Evolutionary conservation across 139 green algal species (phyloP), one percentile per base, ranked within the genome.

Genomic region (Haematococcus sp.): DNA sequence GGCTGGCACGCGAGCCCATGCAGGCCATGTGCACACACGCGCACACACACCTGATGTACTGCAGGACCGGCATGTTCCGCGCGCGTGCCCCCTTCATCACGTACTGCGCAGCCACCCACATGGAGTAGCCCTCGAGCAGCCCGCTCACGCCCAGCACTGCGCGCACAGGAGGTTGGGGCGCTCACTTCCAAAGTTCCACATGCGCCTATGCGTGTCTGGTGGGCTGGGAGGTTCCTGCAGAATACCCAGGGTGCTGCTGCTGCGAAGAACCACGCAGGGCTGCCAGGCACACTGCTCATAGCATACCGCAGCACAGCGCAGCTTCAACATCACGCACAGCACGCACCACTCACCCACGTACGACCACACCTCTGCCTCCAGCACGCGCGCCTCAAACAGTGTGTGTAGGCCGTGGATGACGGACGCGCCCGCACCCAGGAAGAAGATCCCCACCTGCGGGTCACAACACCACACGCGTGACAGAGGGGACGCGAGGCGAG

Each of bases 401-500:
- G 78, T 78, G 33, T 90, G 78, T 0, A 96, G 59, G 11, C 94
- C 94, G 75, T 98, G 90, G 56, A 92, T 71, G 25, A 96, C 70
- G 3, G 89, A 93, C 16, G 93, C 89, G n/a, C 94, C 78, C 0
- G 91, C 88, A 9, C 94, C 94, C 28, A 95, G 66, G 84, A 93
- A 97, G 78, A 98, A 97, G 76, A 98, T 93, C 67, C 91, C 91
- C 7, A 97, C 61, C 61, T 68, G 61, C n/a, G n/a, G n/a, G n/a
- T n/a, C n/a, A n/a, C n/a, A n/a, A n/a, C n/a, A n/a, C n/a, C n/a
- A n/a, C n/a, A n/a, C n/a, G n/a, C n/a, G n/a, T n/a, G n/a, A n/a
- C n/a, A n/a, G n/a, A n/a, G n/a, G n/a, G n/a, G n/a, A n/a, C n/a
- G n/a, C n/a, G n/a, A n/a, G n/a, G n/a, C n/a, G n/a, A n/a, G n/a